Evolutionary conservation across 495 filamentous ascomycete genomes (phyloP).

Genomic region (Trichoderma erinaceum): DNA sequence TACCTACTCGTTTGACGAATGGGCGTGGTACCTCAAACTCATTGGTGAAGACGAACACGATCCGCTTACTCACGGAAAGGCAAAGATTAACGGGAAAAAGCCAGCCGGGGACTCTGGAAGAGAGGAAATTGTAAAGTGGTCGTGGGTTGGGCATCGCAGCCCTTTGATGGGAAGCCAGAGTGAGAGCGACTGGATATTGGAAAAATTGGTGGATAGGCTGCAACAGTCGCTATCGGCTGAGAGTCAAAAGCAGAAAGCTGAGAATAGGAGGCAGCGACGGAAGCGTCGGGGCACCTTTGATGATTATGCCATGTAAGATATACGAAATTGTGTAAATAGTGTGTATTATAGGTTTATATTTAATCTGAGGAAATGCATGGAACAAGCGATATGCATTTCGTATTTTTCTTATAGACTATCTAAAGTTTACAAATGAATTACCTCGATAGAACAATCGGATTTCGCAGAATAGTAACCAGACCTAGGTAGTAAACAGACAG

Average conservation of each 20-base stretch:
- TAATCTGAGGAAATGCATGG: no score
- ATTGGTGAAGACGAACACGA: constrained; percentile 62
- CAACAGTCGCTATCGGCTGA: constrained; percentile 43
- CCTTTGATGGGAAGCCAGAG: constrained; percentile 67
- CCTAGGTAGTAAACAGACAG: no score
- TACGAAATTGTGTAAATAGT: background rate
- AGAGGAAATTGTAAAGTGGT: constrained; percentile 46
- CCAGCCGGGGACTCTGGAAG: background rate
- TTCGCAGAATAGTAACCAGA: no score
- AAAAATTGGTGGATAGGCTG: constrained; percentile 51
- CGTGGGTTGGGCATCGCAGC: constrained; percentile 67
- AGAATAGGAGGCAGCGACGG: background rate
- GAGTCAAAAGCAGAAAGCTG: constrained; percentile 6
- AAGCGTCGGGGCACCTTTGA: no score
- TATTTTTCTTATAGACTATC: no score
- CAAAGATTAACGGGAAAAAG: constrained; percentile 14
- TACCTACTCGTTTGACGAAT: constrained; percentile 73
- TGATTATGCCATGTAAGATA: background rate
- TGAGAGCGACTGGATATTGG: constrained; percentile 78
- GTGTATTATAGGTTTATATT: background rate
- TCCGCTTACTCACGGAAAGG: constrained; percentile 36
- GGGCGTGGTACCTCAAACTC: constrained; percentile 72
- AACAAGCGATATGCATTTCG: no score
- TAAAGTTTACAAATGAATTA: no score
- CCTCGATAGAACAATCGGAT: no score